Evolutionary conservation across 2,329 filamentous ascomycete species (phyloP).

Genomic region (Lojkania enalia): DNA sequence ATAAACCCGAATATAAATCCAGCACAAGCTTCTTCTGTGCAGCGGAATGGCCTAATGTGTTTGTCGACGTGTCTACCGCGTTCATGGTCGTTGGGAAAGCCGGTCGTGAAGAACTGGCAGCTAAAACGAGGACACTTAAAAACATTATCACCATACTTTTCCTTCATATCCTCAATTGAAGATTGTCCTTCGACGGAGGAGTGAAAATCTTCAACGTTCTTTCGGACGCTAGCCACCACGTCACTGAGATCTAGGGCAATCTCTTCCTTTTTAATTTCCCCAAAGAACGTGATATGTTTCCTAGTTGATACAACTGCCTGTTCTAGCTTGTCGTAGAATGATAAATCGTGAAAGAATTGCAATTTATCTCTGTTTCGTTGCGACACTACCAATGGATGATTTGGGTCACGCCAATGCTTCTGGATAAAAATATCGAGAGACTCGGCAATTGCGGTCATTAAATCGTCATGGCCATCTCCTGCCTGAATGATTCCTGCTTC

Average conservation of each 20-base stretch:
- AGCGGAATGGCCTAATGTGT: slow-evolving; percentile 11
- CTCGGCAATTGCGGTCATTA: slow-evolving; percentile 7
- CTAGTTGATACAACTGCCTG: slow-evolving; percentile 7
- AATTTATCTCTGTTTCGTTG: slow-evolving; percentile 10
- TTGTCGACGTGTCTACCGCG: slow-evolving; percentile 8
- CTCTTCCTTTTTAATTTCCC: slow-evolving; percentile 5
- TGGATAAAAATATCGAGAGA: slow-evolving; percentile 10
- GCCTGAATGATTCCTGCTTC: slow-evolving; percentile 4
- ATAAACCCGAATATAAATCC: slow-evolving; percentile 6
- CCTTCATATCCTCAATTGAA: background rate
- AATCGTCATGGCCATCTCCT: background rate
- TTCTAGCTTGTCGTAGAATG: slow-evolving; percentile 4
- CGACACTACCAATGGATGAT: background rate
- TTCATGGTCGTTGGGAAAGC: slow-evolving; percentile 2
- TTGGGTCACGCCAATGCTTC: slow-evolving; percentile 7
- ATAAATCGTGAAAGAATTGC: slow-evolving; percentile 1
- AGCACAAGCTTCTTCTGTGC: slow-evolving; percentile 3
- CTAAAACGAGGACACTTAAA: slow-evolving; percentile 12
- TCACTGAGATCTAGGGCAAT: slow-evolving; percentile 6
- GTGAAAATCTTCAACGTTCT: background rate
- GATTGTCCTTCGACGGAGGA: background rate
- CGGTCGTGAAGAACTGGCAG: slow-evolving; percentile 9
- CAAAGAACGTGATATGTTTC: slow-evolving; percentile 9
- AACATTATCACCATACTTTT: slow-evolving; percentile 6
- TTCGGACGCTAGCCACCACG: slow-evolving; percentile 1